Percentiles rank a stretch among this genome's conserved stretches.
These are phyloP conservation scores for Fusarium burgessii DNA, from an alignment of 2,329 filamentous ascomycete species.

Conservation along the genomic window DNA sequence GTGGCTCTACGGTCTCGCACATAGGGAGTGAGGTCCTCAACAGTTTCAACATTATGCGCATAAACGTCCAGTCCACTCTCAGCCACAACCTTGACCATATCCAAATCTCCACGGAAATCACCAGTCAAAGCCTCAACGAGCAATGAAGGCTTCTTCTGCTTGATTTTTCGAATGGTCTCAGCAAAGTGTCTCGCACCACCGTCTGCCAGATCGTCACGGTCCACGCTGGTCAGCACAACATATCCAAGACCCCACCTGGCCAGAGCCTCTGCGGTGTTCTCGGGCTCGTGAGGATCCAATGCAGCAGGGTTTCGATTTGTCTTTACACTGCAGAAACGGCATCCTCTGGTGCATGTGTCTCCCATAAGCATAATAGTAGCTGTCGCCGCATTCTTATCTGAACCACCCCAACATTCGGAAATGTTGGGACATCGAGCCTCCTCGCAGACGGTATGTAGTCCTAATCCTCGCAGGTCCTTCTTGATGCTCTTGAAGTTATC, in stretches of 20 bases:
- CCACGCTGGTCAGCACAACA: constrained; percentile 92
- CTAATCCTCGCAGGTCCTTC: constrained; percentile 87
- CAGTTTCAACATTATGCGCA: constrained; percentile 97
- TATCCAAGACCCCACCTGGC: constrained; percentile 95
- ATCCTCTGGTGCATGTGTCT: constrained; percentile 96
- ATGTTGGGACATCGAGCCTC: constrained; percentile 98
- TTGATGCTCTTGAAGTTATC: constrained; percentile 95
- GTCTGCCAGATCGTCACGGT: constrained; percentile 91
- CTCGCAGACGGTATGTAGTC: constrained; percentile 96
- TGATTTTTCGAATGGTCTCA: constrained; percentile 94
- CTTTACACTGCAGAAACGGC: constrained; percentile 97
- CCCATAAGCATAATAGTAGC: constrained; percentile 99
- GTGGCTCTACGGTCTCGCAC: constrained; percentile 91
- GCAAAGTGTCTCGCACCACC: constrained; percentile 91
- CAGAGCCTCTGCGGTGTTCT: constrained; percentile 95
- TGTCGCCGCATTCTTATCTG: constrained; percentile 87
- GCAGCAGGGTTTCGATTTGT: constrained; percentile 80
- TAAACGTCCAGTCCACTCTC: constrained; percentile 93
- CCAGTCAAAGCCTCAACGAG: constrained; percentile 88
- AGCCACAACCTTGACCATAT: constrained; percentile 88
- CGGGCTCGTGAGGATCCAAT: constrained; percentile 94
- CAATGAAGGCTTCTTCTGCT: constrained; percentile 81
- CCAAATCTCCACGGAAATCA: constrained; percentile 86
- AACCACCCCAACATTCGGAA: constrained; percentile 96
- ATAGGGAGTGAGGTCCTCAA: constrained; percentile 88